Conservation (phyloP, 2,329 filamentous ascomycete species). For the Whalleya microplaca region DNA sequence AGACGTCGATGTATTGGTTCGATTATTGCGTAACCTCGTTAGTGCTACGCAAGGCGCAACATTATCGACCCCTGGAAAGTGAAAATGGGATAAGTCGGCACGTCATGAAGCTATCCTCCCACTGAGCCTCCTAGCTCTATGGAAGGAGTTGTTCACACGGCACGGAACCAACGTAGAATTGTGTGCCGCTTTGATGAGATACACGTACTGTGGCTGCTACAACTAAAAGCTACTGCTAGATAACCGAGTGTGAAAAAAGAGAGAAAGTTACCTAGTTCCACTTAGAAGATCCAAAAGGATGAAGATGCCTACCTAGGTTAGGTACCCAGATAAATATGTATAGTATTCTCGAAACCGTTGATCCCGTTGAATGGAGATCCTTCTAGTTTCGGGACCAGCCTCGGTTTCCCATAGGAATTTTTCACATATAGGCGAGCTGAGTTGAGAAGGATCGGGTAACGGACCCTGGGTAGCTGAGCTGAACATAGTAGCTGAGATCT, state of each 20-base stretch:
- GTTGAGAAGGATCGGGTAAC: not conserved
- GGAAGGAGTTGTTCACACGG: too few relatives aligned
- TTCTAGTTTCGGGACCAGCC: not conserved
- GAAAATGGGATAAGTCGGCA: too few relatives aligned
- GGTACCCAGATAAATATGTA: not conserved
- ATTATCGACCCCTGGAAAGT: too few relatives aligned
- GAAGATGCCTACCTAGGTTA: not conserved
- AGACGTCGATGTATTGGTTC: too few relatives aligned
- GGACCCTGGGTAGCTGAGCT: not conserved
- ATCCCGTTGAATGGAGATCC: not conserved
- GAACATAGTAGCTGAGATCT: not conserved
- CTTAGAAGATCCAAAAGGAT: not conserved
- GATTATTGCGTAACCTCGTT: too few relatives aligned
- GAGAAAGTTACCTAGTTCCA: not conserved
- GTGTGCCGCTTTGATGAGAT: too few relatives aligned
- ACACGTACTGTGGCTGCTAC: too few relatives aligned
- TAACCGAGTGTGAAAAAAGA: not conserved
- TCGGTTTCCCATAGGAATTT: not conserved
- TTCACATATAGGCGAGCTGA: not conserved
- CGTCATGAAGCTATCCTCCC: too few relatives aligned
- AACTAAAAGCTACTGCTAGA: not conserved
- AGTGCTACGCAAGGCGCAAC: too few relatives aligned
- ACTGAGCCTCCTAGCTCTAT: too few relatives aligned
- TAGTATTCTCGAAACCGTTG: not conserved
- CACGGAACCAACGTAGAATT: too few relatives aligned